Conservation (phyloP, 2,329 filamentous ascomycete genomes). For the Ophiostoma tasmaniense region DNA sequence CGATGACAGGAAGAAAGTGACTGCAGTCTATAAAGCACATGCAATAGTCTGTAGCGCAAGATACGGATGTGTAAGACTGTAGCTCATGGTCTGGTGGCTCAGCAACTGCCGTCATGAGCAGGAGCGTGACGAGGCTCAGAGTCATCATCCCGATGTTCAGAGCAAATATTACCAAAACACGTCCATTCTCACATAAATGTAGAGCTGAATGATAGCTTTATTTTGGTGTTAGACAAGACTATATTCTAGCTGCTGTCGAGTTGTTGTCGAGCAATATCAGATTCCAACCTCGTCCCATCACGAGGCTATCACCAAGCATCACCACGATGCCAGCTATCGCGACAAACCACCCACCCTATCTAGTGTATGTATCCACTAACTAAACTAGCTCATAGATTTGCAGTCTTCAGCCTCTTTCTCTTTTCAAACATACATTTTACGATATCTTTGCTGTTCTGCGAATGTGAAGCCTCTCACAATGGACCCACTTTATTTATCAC, state of each 20-base stretch:
- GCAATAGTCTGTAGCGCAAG: neutral
- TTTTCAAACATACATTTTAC: neutral
- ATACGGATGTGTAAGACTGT: neutral
- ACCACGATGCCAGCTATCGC: neutral
- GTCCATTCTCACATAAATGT: neutral
- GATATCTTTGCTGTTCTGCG: neutral
- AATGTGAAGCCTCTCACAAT: neutral
- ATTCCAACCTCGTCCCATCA: neutral
- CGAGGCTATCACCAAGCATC: neutral
- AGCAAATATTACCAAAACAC: neutral
- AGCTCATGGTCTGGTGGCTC: neutral
- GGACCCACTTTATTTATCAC: neutral
- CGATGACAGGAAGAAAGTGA: neutral
- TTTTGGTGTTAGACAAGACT: neutral
- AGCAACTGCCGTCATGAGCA: neutral
- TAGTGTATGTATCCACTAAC: neutral
- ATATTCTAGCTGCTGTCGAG: neutral
- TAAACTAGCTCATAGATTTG: neutral
- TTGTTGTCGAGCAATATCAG: neutral
- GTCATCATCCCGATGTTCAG: neutral
- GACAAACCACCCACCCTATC: neutral
- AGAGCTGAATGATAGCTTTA: neutral
- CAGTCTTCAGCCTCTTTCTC: neutral
- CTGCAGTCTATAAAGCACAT: neutral
- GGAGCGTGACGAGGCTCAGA: neutral